phyloP scores from a whole-genome alignment of 169 alveolate genomes.

The Plasmodium inui region DNA sequence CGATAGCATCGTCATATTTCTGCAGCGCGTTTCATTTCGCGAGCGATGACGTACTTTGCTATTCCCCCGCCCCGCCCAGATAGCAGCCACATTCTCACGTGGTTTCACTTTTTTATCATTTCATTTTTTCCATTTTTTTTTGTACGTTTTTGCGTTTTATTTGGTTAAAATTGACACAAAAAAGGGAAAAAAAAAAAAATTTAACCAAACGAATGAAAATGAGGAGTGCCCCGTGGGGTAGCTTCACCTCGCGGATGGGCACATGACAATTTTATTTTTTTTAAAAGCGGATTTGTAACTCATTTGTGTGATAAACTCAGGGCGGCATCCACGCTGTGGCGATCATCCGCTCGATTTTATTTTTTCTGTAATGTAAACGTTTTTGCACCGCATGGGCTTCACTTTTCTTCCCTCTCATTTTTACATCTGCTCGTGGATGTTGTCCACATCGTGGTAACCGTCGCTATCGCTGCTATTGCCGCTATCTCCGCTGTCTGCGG shows the following conservation, averaged over 20 bases:
- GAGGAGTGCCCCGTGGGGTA: neutral
- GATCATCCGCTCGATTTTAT: neutral
- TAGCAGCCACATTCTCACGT: neutral
- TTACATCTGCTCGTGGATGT: neutral
- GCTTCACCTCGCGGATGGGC: neutral
- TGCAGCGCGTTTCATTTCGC: neutral
- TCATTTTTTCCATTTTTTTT: conserved; percentile 8
- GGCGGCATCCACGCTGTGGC: too few relatives aligned
- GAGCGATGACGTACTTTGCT: neutral
- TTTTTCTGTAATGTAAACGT: neutral
- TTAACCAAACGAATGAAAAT: conserved; percentile 1
- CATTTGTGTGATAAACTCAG: neutral
- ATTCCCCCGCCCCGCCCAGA: neutral
- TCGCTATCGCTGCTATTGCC: neutral
- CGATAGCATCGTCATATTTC: neutral
- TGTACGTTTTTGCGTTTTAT: conserved; percentile 8
- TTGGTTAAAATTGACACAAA: neutral
- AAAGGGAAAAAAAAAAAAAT: neutral
- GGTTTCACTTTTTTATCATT: conserved; percentile 7
- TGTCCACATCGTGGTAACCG: neutral
- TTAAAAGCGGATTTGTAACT: neutral
- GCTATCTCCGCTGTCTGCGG: neutral
- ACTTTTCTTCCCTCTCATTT: neutral
- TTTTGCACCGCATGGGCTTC: neutral
- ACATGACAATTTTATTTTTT: neutral